Evolutionary conservation across 2,329 filamentous ascomycete species (phyloP), one percentile per base, ranked within the genome.

Genomic region (Metarhizium robertsii): DNA sequence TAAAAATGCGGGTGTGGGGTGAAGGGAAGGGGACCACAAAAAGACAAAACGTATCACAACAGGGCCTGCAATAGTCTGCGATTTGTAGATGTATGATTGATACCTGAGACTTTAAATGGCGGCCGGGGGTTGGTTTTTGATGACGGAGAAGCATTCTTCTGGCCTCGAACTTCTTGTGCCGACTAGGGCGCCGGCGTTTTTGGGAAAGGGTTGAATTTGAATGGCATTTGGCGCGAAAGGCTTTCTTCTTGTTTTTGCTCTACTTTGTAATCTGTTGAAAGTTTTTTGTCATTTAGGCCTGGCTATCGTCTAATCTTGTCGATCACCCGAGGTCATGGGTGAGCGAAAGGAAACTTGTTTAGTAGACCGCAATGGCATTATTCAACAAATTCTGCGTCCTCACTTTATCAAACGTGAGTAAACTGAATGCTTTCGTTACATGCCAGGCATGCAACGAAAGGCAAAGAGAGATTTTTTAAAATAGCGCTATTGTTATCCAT

Each of bases 161-260:
- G 61, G 58, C 57, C 60, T 64, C 61, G 61, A 65, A 63, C 61
- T 57, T 64, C 63, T 61, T 61, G 63, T 50, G 53, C 52, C 58
- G 14, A 48, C 52, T 53, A 52, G 53, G 55, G 52, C 65, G 65
- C 61, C 63, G 68, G 68, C 68, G 68, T 71, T 71, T 25, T 65
- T 60, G 61, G 66, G 61, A 60, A 62, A 64, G 62, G 60, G 14
- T 55, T 52, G 42, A 38, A 43, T 61, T 64, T 64, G n/a, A 53
- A 55, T 53, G 59, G 61, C 58, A 65, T 62, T 50, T 63, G 68
- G 68, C 68, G 68, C 64, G 67, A 61, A 63, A 63, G 62, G 64
- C 64, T 30, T 53, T 50, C 20, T 45, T 59, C 25, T 56, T 60
- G 58, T 57, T 56, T 55, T 55, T 53, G 16, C 20, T 30, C 45